Evolutionary conservation across 202 grass and related monocot species (phyloP).

Genomic region (Digitaria exilis): DNA sequence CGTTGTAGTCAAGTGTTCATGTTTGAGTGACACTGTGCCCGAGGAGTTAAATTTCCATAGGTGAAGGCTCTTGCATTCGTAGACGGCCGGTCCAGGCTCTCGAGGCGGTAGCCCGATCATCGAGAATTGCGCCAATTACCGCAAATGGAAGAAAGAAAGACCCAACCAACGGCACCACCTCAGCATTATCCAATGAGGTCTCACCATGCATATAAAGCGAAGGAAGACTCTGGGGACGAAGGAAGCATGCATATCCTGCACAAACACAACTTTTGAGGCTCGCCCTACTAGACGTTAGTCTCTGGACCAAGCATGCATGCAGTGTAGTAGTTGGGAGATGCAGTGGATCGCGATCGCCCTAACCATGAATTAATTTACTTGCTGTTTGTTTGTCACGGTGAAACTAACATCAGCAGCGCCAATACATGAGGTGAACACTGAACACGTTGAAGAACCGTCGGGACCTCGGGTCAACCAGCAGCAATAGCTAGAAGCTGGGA

Average conservation of each 20-base stretch:
- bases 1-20: background rate
- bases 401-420: background rate
- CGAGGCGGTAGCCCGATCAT: background rate
- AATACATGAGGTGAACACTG: background rate
- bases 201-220: constrained; percentile 17
- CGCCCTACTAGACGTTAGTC: constrained; percentile 28
- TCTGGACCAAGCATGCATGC: constrained; percentile 36
- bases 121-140: constrained; percentile 21
- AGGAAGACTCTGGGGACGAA: background rate
- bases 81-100: constrained; percentile 30
- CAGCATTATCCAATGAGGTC: constrained; percentile 32
- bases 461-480: background rate
- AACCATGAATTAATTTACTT: background rate
- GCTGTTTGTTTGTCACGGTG: background rate
- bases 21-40: background rate
- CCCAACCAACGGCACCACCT: constrained; percentile 28
- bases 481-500: background rate
- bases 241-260: constrained; percentile 25
- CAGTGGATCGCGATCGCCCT: background rate
- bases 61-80: constrained; percentile 24
- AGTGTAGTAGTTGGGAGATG: background rate
- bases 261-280: constrained; percentile 30
- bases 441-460: background rate
- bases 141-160: constrained; percentile 44
- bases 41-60: constrained; percentile 27